A percentile compares a stretch with the other conserved stretches of the same genome.
Conservation (phyloP, 495 filamentous ascomycete species). For the Talaromyces wortmannii region DNA sequence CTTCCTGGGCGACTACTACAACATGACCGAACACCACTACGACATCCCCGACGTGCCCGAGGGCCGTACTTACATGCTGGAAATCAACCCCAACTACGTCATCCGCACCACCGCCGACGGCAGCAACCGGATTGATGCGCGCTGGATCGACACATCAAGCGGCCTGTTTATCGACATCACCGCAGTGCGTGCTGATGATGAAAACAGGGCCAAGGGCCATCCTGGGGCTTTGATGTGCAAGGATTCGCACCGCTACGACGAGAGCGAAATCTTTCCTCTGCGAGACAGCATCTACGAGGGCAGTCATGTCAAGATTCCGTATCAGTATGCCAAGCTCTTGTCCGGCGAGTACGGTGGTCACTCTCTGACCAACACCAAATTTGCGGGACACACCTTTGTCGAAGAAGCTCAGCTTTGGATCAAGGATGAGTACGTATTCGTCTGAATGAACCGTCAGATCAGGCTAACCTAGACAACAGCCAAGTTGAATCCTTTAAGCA, state of each 20-base stretch:
- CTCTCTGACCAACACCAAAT: constrained; percentile 57
- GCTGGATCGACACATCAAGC: constrained; percentile 55
- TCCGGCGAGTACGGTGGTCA: constrained; percentile 66
- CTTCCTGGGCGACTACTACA: constrained; percentile 53
- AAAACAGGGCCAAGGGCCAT: constrained; percentile 21
- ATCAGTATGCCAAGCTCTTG: constrained; percentile 64
- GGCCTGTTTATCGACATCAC: constrained; percentile 61
- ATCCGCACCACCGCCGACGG: constrained; percentile 36
- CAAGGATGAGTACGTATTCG: neutral
- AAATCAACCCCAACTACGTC: constrained; percentile 53
- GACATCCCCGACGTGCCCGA: constrained; percentile 31
- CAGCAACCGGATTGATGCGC: constrained; percentile 52
- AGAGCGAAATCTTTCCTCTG: constrained; percentile 70
- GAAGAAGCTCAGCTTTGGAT: constrained; percentile 1
- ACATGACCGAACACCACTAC: constrained; percentile 55
- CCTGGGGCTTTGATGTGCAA: constrained; percentile 46
- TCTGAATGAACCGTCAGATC: too few species aligned
- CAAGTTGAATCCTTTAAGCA: neutral
- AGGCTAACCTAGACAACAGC: neutral
- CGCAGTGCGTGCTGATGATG: constrained; percentile 41
- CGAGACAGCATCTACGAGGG: constrained; percentile 74
- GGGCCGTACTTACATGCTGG: constrained; percentile 46
- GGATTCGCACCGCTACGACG: constrained; percentile 48
- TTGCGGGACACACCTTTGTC: constrained; percentile 28
- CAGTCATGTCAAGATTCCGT: constrained; percentile 68